Evolutionary conservation across 331 rosid species (phyloP), one percentile per base, ranked within the genome.

Genomic region (Quercus lobata): DNA sequence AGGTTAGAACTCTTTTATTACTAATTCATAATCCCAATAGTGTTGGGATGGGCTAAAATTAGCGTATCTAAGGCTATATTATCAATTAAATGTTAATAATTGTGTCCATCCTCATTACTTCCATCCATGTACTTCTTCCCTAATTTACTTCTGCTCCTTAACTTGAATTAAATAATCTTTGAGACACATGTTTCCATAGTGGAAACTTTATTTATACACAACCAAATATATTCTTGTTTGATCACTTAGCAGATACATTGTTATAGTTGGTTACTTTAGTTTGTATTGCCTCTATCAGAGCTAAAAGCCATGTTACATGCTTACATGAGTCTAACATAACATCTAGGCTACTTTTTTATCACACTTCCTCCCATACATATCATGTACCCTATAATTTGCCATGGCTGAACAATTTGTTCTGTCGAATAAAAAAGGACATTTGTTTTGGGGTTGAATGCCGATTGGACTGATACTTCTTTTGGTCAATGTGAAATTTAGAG

Each of bases 1-100:
- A 80, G 83, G 87, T 84, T n/a, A 72, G 88, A 84, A 69, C 16
- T 57, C 27, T 11, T 52, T 53, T 14, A 34, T 41, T 46, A 4
- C 24, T 22, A 34, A 19, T 10, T 5, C 14, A 8, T 34, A 32
- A 34, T 30, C 37, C 71, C 21, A 8, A 63, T 32, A 7, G 46
- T 37, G 24, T 32, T 30, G 71, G 30, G 32, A 6, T 65, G 32
- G 44, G 14, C 71, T 65, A 7, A 7, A 63, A 1, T 63, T 63
- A 16, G 22, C 11, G 1, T 61, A 30, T 25, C 44, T 16, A 15
- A 16, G 3, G 14, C 6, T 15, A 63, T 16, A 6, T 1, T 30
- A 37, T 30, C 19, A 27, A 14, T 29, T 63, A 29, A 19, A 63
- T 29, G 8, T 66, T 32, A 32, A 66, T 32, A 6, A 32, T 27